phyloP scores from a whole-genome alignment of 768 basidiomycete genomes.

The Porphyrellus cyaneotinctus region DNA sequence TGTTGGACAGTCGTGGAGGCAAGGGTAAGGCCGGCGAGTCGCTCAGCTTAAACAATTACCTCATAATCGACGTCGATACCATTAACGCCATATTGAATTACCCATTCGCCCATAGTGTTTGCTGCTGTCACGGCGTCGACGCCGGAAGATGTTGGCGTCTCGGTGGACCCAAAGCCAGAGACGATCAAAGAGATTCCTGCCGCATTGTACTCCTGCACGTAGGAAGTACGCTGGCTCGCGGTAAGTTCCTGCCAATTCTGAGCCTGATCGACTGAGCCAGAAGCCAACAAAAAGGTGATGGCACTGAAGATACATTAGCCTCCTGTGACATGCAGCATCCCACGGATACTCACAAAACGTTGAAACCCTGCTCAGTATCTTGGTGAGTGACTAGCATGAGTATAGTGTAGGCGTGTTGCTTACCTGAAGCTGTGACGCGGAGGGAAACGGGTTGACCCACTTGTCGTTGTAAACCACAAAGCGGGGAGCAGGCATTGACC shows the following conservation, averaged over 20 bases:
- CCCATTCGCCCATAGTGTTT: slow-evolving; percentile 43
- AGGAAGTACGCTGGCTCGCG: slow-evolving; percentile 35
- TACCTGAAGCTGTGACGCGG: slow-evolving; percentile 43
- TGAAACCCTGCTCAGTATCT: slow-evolving; percentile 27
- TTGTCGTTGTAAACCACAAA: slow-evolving; percentile 42
- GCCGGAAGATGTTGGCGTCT: slow-evolving; percentile 40
- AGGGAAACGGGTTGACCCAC: slow-evolving; percentile 43
- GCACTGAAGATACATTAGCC: slow-evolving; percentile 21
- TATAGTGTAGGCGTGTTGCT: background rate
- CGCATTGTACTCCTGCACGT: slow-evolving; percentile 45
- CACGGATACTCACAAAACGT: slow-evolving; percentile 29
- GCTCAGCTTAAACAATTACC: slow-evolving; percentile 13
- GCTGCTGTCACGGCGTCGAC: slow-evolving; percentile 38
- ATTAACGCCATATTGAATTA: slow-evolving; percentile 44
- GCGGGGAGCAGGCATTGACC: slow-evolving; percentile 41
- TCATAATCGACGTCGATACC: slow-evolving; percentile 57
- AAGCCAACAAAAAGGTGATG: slow-evolving; percentile 40
- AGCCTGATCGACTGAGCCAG: slow-evolving; percentile 44
- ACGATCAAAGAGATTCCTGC: slow-evolving; percentile 60
- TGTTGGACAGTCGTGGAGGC: background rate
- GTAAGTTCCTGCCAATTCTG: slow-evolving; percentile 41
- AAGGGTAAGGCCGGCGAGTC: too few relatives aligned
- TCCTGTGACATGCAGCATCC: background rate
- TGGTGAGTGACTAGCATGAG: background rate
- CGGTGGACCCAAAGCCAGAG: slow-evolving; percentile 46